Percentiles rank a stretch among this genome's conserved stretches.
Conservation (phyloP, 495 filamentous ascomycete genomes). For the Aspergillus sparsus region DNA sequence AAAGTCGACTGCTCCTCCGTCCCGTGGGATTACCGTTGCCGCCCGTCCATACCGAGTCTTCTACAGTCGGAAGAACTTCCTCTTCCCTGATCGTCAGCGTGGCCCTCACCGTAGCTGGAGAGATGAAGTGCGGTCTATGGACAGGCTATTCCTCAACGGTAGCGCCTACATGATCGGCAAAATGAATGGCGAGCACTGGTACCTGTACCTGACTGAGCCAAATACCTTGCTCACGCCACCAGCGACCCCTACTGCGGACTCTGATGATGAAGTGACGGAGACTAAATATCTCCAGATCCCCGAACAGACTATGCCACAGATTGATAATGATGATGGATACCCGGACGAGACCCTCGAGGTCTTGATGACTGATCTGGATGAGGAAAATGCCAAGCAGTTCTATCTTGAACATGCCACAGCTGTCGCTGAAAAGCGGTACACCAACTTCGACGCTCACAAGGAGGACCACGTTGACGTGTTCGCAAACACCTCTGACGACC, state of each 20-base stretch:
- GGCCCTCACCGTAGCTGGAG: conserved; percentile 98
- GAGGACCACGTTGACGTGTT: conserved; percentile 75
- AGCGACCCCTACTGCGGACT: conserved; percentile 63
- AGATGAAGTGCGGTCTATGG: conserved; percentile 88
- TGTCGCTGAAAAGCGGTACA: conserved; percentile 78
- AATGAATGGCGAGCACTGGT: conserved; percentile 99
- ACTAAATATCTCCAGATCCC: conserved; percentile 64
- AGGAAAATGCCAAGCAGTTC: conserved; percentile 91
- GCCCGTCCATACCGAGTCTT: conserved; percentile 94
- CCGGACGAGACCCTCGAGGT: conserved; percentile 94
- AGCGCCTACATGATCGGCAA: conserved; percentile 99
- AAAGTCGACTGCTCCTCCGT: conserved; percentile 50
- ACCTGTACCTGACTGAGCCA: conserved; percentile 92
- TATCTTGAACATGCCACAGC: conserved; percentile 91
- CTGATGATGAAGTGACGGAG: conserved; percentile 58
- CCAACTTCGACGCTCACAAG: conserved; percentile 46
- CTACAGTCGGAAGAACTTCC: conserved; percentile 98
- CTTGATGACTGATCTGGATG: conserved; percentile 96
- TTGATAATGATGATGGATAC: conserved; percentile 34
- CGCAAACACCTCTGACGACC: conserved; percentile 74
- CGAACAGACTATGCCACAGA: conserved; percentile 32
- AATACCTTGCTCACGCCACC: conserved; percentile 81
- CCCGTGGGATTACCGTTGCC: conserved; percentile 61
- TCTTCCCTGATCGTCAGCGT: conserved; percentile 92
- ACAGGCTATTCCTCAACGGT: conserved; percentile 84